Evolutionary conservation across 257 asterid species (phyloP).

Genomic region (Salvia miltiorrhiza): DNA sequence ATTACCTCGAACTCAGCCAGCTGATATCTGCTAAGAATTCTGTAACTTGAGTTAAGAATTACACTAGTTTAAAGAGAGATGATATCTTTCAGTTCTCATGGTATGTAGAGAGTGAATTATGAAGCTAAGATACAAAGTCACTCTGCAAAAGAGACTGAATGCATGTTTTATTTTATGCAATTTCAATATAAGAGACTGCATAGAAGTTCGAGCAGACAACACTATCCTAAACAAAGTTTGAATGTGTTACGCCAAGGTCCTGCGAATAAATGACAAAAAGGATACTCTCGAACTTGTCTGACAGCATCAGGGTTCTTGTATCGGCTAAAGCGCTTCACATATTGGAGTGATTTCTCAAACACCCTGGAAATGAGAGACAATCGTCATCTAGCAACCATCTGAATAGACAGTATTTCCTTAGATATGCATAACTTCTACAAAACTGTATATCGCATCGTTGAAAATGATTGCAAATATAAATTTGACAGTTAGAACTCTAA

Average conservation of each 20-base stretch:
- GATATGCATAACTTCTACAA: not conserved
- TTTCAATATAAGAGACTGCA: not conserved
- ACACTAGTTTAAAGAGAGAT: not conserved
- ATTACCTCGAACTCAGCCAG: constrained; percentile 90
- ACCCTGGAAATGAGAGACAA: constrained; percentile 50
- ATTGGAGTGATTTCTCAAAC: constrained; percentile 94
- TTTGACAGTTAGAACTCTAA: not conserved
- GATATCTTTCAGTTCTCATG: constrained; percentile 3
- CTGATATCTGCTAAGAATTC: constrained; percentile 81
- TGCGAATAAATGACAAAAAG: constrained; percentile 28
- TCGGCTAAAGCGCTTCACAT: constrained; percentile 98
- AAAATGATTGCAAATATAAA: not conserved
- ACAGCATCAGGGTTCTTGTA: constrained; percentile 97
- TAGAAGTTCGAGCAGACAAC: no score
- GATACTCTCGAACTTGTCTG: constrained; percentile 99
- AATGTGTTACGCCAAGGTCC: not conserved
- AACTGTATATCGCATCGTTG: not conserved
- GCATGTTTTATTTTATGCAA: not conserved
- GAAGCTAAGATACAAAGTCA: not conserved
- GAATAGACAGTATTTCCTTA: not conserved
- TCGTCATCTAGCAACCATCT: constrained; percentile 11
- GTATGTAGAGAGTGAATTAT: not conserved
- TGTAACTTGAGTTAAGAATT: constrained; percentile 45
- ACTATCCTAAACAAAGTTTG: not conserved
- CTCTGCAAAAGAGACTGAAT: not conserved